Percentiles rank a stretch among this genome's conserved stretches.
These are phyloP conservation scores for Ormosia emarginata DNA, from an alignment of 306 rosid species.

Conservation along the genomic window DNA sequence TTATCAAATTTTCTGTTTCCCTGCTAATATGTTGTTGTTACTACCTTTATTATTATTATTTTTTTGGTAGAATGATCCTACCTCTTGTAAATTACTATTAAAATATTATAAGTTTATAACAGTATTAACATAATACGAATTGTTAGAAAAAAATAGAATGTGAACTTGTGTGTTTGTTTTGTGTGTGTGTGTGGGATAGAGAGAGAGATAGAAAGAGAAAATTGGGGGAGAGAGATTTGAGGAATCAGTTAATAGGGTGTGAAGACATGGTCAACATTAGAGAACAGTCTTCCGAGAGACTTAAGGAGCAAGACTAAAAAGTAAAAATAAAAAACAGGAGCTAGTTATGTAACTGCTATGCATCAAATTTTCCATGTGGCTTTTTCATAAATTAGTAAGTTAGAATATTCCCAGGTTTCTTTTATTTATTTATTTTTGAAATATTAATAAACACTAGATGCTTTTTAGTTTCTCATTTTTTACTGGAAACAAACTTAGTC, in stretches of 20 bases:
- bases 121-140: not conserved
- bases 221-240: not conserved
- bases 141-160: not conserved
- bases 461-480: not conserved
- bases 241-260: not conserved
- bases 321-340: too few species aligned
- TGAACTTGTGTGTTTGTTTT: not conserved
- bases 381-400: not conserved
- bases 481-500: not conserved
- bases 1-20: not conserved
- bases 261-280: not conserved
- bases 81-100: not conserved
- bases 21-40: not conserved
- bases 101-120: not conserved
- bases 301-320: not conserved
- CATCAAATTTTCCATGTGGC: not conserved
- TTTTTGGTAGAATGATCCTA: not conserved
- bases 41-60: too few species aligned
- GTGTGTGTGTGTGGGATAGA: not conserved
- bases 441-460: not conserved
- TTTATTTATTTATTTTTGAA: not conserved
- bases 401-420: not conserved
- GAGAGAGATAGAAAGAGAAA: not conserved
- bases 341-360: not conserved
- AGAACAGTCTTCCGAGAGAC: not conserved